Evolutionary conservation across 257 asterid genomes (phyloP), one percentile per base, ranked within the genome.

Genomic region (Thymus mandschuricus): DNA sequence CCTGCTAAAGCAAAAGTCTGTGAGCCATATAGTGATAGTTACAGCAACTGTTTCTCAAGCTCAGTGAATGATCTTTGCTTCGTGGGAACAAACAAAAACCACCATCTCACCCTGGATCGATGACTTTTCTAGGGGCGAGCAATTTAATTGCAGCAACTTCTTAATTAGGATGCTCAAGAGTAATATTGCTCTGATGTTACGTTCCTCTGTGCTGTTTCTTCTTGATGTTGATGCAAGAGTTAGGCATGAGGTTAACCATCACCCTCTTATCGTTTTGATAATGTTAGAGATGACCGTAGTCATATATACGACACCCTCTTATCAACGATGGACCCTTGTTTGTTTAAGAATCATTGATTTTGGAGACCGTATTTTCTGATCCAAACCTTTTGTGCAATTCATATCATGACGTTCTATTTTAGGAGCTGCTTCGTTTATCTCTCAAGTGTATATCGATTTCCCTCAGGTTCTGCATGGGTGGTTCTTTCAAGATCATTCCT

Each of bases 401-500:
- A 15, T 56, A 10, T 30, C 13, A 10, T 56, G 15, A 5, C 41
- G 10, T 56, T 56, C 11, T 29, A 11, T 12, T 45, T 3, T n/a
- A 31, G 48, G 60, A 8, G 33, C 21, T 64, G 11, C 48, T 1
- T 38, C 9, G 41, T 31, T 62, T 27, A 15, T 41, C 30, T 48
- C 12, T 49, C 28, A 21, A 21, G 21, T 21, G 21, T 21, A 21
- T 4, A 40, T 43, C 46, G 35, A 11, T 52, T 41, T 60, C 76
- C 43, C 71, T 56, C 84, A 95, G 99, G 99, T 43, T 88, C 99
- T 4, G 75, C 89, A 4, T 76, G 80, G 87, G 92, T 92, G 77
- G 85, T 88, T 71, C 98, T 95, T 5, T 84, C 92, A 6, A 85
- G 98, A 72, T 64, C 97, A 51, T 95, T 95, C 79, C 88, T 92